Percentiles rank a stretch among this genome's conserved stretches.
phyloP scores from a whole-genome alignment of 2,329 filamentous ascomycete species.

The Orbilia oligospora region DNA sequence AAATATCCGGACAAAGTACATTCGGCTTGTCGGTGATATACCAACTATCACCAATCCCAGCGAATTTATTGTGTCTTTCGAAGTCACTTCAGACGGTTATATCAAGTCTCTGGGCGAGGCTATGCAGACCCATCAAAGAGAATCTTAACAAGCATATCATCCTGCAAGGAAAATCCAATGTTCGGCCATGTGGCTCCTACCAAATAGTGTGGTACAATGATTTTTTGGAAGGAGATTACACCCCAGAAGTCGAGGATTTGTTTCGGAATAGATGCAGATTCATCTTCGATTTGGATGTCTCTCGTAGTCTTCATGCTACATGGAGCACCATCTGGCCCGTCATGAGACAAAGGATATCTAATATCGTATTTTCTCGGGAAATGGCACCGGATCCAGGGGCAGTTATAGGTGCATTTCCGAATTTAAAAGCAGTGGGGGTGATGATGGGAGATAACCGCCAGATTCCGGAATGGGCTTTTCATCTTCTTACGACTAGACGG shows the following conservation, averaged over 20 bases:
- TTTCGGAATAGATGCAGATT: constrained; percentile 36
- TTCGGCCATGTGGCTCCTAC: constrained; percentile 30
- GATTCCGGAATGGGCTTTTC: background rate
- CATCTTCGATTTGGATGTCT: constrained; percentile 37
- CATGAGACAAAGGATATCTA: constrained; percentile 22
- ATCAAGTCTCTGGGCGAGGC: constrained; percentile 22
- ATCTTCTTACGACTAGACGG: background rate
- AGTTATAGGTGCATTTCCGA: background rate
- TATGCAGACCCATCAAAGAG: constrained; percentile 25
- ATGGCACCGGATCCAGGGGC: constrained; percentile 22
- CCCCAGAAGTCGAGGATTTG: constrained; percentile 29
- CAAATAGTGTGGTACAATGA: constrained; percentile 42
- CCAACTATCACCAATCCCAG: constrained; percentile 48
- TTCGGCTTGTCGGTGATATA: constrained; percentile 46
- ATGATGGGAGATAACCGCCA: constrained; percentile 28
- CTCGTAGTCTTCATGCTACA: constrained; percentile 28
- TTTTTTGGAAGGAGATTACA: constrained; percentile 27
- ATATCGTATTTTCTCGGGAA: constrained; percentile 3
- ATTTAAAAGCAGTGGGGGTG: constrained; percentile 17
- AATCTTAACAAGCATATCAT: constrained; percentile 35
- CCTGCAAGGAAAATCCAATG: constrained; percentile 18
- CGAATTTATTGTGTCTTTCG: constrained; percentile 44
- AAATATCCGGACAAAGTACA: background rate
- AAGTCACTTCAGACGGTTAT: constrained; percentile 36
- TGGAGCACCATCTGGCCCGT: constrained; percentile 21